Base-by-base conservation (phyloP, 805 yeast genomes). In the Yamadazyma sp. region DNA sequence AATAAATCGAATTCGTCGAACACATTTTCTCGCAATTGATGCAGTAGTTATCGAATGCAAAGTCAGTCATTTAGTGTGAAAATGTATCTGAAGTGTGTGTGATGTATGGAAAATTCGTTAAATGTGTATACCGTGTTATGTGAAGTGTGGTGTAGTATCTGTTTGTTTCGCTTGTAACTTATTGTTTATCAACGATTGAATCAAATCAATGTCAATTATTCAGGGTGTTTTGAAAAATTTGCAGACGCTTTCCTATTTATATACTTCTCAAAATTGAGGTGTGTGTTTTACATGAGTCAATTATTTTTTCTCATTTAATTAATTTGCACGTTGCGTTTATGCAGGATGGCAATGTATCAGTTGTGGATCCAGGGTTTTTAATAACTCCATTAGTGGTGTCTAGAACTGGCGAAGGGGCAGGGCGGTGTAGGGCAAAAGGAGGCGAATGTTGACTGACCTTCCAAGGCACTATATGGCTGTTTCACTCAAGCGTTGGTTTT, bases 31-130 rank as follows among this genome's bases (percentile, higher is more conserved):
- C 67, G 46, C 70, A 63, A 27, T 59, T 49, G 18, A 63, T 56
- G 48, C 70, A 63, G 47, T 60, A 63, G 47, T 63, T 60, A 44
- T 63, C 61, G 45, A 63, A 63, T 54, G 61, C 61, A 24, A 45
- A 45, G 39, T 58, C 62, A 28, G 75, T 60, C 75, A 71, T 70
- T 31, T 15, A n/a, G n/a, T 40, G 11, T n/a, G 12, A n/a, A 8
- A 14, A n/a, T 25, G 6, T 6, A 25, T n/a, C 17, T 29, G 23
- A 23, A 23, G 24, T 21, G 24, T 21, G 11, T 21, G 24, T 11
- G 11, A 21, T 8, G 24, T 21, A 14, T 25, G 28, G 28, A 25
- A 19, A 11, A 18, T 36, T 11, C 23, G 30, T 22, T 19, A n/a
- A 24, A 25, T 9, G n/a, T 25, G 16, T 25, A n/a, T n/a, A n/a